A percentile compares a stretch with the other conserved stretches of the same genome.
Conservation (phyloP, 2,329 filamentous ascomycete species). For the Penicillium brevicompactum region DNA sequence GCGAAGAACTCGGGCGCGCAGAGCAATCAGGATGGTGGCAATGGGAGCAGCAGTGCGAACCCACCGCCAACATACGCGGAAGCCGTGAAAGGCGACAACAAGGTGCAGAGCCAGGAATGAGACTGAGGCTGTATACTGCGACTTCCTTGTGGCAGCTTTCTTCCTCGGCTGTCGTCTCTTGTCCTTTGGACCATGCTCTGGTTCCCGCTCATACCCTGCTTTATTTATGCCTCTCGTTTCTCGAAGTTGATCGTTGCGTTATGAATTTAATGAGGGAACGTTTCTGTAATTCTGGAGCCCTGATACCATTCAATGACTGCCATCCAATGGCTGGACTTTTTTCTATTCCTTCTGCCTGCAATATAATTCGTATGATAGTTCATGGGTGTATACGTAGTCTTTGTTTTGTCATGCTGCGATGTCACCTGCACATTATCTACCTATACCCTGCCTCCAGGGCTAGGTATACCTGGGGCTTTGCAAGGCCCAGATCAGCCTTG, state of each 20-base stretch:
- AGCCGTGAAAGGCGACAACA: conserved; percentile 86
- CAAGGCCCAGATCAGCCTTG: too few species aligned
- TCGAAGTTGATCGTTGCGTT: conserved; percentile 8
- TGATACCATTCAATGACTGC: conserved; percentile 5
- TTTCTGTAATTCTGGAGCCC: conserved; percentile 15
- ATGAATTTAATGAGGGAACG: conserved; percentile 27
- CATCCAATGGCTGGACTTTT: background rate
- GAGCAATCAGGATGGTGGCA: conserved; percentile 23
- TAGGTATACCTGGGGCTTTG: too few species aligned
- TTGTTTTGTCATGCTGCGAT: too few species aligned
- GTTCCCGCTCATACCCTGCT: conserved; percentile 2
- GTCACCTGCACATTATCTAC: too few species aligned
- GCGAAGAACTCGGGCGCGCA: conserved; percentile 20
- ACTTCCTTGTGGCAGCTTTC: background rate
- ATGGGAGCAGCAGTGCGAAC: conserved; percentile 34
- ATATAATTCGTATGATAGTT: too few species aligned
- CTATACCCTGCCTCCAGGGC: too few species aligned
- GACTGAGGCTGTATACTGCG: background rate
- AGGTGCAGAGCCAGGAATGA: conserved; percentile 73
- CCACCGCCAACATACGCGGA: conserved; percentile 84
- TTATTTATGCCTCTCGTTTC: background rate
- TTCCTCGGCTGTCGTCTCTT: background rate
- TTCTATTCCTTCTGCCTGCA: background rate
- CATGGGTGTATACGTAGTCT: too few species aligned
- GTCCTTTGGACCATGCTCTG: background rate